Conservation (phyloP, 2,329 filamentous ascomycete species). For the Beauveria bassiana region DNA sequence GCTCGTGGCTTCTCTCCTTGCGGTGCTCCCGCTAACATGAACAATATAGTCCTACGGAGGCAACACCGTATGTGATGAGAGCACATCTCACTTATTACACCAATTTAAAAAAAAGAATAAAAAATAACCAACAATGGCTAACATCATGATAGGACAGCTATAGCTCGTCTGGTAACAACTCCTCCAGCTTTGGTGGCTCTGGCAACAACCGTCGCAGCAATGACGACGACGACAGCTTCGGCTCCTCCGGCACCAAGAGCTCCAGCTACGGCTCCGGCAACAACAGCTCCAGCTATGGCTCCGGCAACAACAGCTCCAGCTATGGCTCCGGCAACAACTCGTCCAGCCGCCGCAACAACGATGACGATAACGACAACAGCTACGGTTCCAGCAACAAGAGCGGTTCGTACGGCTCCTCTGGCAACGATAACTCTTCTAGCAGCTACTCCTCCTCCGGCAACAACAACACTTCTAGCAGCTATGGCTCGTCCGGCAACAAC, state of each 20-base stretch:
- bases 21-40: conserved; percentile 3
- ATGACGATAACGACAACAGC: conserved; percentile 4
- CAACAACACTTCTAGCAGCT: background rate
- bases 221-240: conserved; percentile 8
- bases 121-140: background rate
- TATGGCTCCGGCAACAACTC: conserved; percentile 4
- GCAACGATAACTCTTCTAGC: conserved; percentile 14
- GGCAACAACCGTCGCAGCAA: conserved; percentile 11
- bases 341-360: conserved; percentile 14
- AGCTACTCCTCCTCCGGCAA: conserved; percentile 12
- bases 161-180: conserved; percentile 12
- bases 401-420: conserved; percentile 17
- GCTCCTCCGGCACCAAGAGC: too few species aligned
- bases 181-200: background rate
- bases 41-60: conserved; percentile 22
- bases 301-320: background rate
- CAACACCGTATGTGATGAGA: conserved; percentile 19
- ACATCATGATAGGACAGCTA: conserved; percentile 10
- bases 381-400: conserved; percentile 14
- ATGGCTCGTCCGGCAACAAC: conserved; percentile 11
- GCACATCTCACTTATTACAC: background rate
- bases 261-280: conserved; percentile 10
- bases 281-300: background rate
- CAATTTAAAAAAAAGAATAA: too few species aligned
- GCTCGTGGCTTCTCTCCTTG: background rate